Base-by-base conservation (phyloP, 331 rosid species). In the Malus hybrid region DNA sequence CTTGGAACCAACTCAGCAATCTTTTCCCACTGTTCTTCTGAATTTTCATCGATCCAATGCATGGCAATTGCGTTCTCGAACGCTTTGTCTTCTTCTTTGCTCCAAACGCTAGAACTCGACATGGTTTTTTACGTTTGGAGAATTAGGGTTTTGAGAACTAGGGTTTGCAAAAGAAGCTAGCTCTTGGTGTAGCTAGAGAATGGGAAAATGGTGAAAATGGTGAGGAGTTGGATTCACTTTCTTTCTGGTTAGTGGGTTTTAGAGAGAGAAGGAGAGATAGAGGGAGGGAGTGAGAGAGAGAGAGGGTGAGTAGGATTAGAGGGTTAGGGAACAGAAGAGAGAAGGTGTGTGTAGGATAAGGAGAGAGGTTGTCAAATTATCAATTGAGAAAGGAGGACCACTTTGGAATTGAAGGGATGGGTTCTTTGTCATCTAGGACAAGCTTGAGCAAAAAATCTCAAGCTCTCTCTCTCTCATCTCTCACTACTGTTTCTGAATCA, bases 1-100 rank as follows among this genome's bases (percentile, higher is more conserved):
- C 32, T 79, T 4, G 97, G 96, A 60, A 94, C 96, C 75, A 71
- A 73, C 13, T 90, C 82, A 57, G 92, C 88, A 81, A 92, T 88
- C 84, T 94, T 90, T 55, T 92, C 92, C 99, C 99, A 94, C 78
- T 87, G 89, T 67, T 86, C 97, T 50, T 81, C 50, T 10, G 86
- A 77, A 3, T 83, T 86, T 3, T 83, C 90, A 11, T 82, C 97
- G 81, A 53, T 79, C 97, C 93, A 90, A 81, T 92, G 96, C 86
- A 81, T 63, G 52, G 99, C 99, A 26, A 94, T 84, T 61, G 93
- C 97, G 84, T 84, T 92, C 84, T 94, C 99, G 74, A 94, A 94
- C 10, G 93, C 87, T 71, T 90, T 92, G 32, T 94, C 99, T 87
- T 94, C 97, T 66, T 94, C 97, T 64, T 82, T 88, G 89, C 78